A percentile compares a stretch with the other conserved stretches of the same genome.
phyloP scores from a whole-genome alignment of 2,329 filamentous ascomycete species.

The Ophiocordyceps camponoti-rufipedis region DNA sequence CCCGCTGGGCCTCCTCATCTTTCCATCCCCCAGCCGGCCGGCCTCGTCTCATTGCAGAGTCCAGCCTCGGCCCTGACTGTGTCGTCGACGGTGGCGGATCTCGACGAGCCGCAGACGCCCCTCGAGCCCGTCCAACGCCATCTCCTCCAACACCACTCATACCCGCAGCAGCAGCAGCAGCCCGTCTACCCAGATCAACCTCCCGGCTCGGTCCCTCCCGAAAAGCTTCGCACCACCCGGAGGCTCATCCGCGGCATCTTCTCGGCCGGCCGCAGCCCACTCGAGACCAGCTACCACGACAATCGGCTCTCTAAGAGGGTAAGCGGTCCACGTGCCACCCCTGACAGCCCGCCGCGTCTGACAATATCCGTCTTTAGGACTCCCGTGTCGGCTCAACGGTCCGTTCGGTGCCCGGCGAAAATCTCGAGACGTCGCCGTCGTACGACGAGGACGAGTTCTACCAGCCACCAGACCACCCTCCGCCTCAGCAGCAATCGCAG shows the following conservation, averaged over 20 bases:
- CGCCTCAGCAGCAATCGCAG: conserved; percentile 10
- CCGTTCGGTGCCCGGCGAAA: conserved; percentile 27
- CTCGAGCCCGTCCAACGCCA: conserved; percentile 14
- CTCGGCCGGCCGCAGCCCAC: conserved; percentile 16
- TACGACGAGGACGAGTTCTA: conserved; percentile 20
- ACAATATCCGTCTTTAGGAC: conserved; percentile 21
- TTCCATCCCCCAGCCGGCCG: conserved; percentile 11
- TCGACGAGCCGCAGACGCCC: conserved; percentile 6
- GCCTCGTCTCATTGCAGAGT: conserved; percentile 13
- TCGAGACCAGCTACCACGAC: conserved; percentile 22
- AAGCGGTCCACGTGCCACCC: conserved; percentile 23
- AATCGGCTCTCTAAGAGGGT: conserved; percentile 39
- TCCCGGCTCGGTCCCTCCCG: conserved; percentile 1
- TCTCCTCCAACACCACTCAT: neutral
- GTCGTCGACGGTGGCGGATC: neutral
- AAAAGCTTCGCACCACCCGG: conserved; percentile 16
- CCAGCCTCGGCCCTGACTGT: conserved; percentile 6
- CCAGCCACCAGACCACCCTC: conserved; percentile 13
- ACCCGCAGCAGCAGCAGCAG: neutral
- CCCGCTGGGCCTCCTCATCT: conserved; percentile 8
- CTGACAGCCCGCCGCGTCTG: conserved; percentile 13
- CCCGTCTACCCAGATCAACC: conserved; percentile 6
- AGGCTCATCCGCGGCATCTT: conserved; percentile 37
- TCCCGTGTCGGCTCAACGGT: conserved; percentile 21
- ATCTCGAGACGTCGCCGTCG: conserved; percentile 21